phyloP scores from a whole-genome alignment of 2,329 filamentous ascomycete species.

The Pseudopyrenochaeta lycopersici region DNA sequence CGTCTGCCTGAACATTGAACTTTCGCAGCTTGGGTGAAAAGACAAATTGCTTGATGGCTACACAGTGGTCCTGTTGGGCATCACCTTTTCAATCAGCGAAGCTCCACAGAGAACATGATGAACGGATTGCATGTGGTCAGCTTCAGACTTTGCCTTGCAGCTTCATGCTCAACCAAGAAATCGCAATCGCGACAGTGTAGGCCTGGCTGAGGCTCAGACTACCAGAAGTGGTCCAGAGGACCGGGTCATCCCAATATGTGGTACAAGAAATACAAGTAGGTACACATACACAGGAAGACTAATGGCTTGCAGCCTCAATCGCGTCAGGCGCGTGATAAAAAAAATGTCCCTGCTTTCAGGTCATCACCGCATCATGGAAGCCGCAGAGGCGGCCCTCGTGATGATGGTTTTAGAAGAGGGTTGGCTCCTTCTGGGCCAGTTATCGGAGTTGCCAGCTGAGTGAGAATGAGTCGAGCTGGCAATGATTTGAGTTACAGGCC shows the following conservation, averaged over 20 bases:
- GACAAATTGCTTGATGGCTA: no score
- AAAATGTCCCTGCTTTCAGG: constrained; percentile 70
- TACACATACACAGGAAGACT: constrained; percentile 26
- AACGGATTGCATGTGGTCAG: neutral
- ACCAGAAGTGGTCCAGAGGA: constrained; percentile 50
- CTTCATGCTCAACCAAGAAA: constrained; percentile 48
- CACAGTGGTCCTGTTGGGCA: no score
- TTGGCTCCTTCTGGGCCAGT: constrained; percentile 72
- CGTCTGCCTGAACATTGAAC: no score
- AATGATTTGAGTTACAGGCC: constrained; percentile 82
- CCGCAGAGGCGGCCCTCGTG: constrained; percentile 71
- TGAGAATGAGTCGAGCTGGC: constrained; percentile 64
- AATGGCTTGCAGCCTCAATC: constrained; percentile 20
- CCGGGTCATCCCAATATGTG: constrained; percentile 41
- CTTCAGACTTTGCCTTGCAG: constrained; percentile 49
- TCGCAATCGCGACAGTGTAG: constrained; percentile 40
- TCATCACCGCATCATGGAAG: constrained; percentile 74
- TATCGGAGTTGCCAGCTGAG: constrained; percentile 75
- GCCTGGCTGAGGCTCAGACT: constrained; percentile 50
- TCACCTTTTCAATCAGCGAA: constrained; percentile 14
- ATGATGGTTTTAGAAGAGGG: constrained; percentile 84
- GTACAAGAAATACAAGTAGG: constrained; percentile 18
- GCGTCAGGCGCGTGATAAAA: constrained; percentile 39
- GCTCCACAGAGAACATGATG: neutral
- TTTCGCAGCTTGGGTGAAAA: no score